A percentile compares a stretch with the other conserved stretches of the same genome.
These are phyloP conservation scores for Biscogniauxia sp. DNA, from an alignment of 2,329 filamentous ascomycete genomes.

Conservation along the genomic window DNA sequence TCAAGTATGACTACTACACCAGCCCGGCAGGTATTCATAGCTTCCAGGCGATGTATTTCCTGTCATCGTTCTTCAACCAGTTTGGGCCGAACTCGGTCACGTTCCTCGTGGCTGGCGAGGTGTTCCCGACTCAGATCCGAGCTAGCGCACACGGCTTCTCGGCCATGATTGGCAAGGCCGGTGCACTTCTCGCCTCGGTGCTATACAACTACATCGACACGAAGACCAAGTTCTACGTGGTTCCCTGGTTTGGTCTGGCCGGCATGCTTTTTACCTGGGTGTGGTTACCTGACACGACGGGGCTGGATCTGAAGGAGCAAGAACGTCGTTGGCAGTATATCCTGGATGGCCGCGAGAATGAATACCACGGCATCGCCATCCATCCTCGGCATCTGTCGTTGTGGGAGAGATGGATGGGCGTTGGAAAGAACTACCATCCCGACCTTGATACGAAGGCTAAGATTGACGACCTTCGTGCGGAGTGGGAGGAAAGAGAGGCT, in stretches of 20 bases:
- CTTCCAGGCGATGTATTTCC: slow-evolving; percentile 99
- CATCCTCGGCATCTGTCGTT: slow-evolving; percentile 84
- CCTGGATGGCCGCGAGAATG: slow-evolving; percentile 68
- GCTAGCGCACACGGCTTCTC: slow-evolving; percentile 93
- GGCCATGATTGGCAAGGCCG: slow-evolving; percentile 86
- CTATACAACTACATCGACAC: slow-evolving; percentile 93
- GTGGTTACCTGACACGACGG: slow-evolving; percentile 95
- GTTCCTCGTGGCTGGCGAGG: slow-evolving; percentile 92
- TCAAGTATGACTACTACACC: slow-evolving; percentile 83
- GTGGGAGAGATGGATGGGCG: slow-evolving; percentile 79
- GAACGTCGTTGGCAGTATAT: slow-evolving; percentile 92
- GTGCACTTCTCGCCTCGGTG: slow-evolving; percentile 81
- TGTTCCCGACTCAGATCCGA: slow-evolving; percentile 92
- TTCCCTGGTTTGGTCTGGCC: slow-evolving; percentile 86
- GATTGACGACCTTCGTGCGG: slow-evolving; percentile 74
- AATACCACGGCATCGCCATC: slow-evolving; percentile 92
- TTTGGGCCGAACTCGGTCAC: slow-evolving; percentile 96
- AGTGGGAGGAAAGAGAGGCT: slow-evolving; percentile 56
- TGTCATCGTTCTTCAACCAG: slow-evolving; percentile 98
- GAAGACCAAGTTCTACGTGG: slow-evolving; percentile 82
- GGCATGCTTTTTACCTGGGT: slow-evolving; percentile 80
- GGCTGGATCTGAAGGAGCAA: slow-evolving; percentile 94
- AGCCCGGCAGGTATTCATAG: slow-evolving; percentile 66
- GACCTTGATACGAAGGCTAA: slow-evolving; percentile 79
- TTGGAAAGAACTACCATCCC: slow-evolving; percentile 80